A percentile compares a stretch with the other conserved stretches of the same genome.
These are phyloP conservation scores for Leptodermis oblonga DNA, from an alignment of 257 asterid genomes.

Conservation along the genomic window DNA sequence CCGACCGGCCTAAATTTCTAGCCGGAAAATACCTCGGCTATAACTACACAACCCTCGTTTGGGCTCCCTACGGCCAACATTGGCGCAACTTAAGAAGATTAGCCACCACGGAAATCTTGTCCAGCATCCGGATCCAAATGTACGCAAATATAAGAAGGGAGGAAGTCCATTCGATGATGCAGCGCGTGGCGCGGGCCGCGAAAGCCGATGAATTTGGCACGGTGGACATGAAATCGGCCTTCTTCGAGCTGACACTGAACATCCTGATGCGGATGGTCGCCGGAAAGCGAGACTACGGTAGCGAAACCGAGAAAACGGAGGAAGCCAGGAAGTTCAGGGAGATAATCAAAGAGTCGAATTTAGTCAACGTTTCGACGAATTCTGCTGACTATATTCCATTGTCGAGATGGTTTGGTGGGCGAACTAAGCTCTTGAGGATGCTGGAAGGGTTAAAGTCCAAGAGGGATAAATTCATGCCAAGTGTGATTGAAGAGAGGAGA, in stretches of 20 bases:
- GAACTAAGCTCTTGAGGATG: conserved; percentile 18
- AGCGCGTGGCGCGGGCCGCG: conserved; percentile 1
- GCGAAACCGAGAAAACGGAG: conserved; percentile 19
- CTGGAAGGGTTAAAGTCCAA: conserved; percentile 23
- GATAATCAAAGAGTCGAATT: conserved; percentile 20
- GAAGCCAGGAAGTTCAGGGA: conserved; percentile 28
- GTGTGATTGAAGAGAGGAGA: conserved; percentile 31
- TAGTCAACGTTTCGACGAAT: conserved; percentile 18
- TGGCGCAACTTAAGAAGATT: conserved; percentile 40
- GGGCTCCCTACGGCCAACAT: conserved; percentile 44
- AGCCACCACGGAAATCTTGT: conserved; percentile 31
- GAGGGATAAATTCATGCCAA: conserved; percentile 41
- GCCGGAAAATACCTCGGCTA: conserved; percentile 63
- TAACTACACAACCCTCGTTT: conserved; percentile 54
- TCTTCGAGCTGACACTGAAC: conserved; percentile 33
- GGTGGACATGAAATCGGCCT: conserved; percentile 26
- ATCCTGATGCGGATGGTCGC: conserved; percentile 43
- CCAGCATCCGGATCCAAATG: conserved; percentile 23
- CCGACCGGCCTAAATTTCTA: conserved; percentile 61
- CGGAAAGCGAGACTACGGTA: conserved; percentile 30
- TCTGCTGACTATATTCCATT: conserved; percentile 31
- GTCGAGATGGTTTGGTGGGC: conserved; percentile 26
- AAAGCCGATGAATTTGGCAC: not conserved
- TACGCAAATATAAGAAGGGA: not conserved
- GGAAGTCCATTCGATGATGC: conserved; percentile 25